Evolutionary conservation across 768 basidiomycete genomes (phyloP).

Genomic region (Lactifluus subvellereus): DNA sequence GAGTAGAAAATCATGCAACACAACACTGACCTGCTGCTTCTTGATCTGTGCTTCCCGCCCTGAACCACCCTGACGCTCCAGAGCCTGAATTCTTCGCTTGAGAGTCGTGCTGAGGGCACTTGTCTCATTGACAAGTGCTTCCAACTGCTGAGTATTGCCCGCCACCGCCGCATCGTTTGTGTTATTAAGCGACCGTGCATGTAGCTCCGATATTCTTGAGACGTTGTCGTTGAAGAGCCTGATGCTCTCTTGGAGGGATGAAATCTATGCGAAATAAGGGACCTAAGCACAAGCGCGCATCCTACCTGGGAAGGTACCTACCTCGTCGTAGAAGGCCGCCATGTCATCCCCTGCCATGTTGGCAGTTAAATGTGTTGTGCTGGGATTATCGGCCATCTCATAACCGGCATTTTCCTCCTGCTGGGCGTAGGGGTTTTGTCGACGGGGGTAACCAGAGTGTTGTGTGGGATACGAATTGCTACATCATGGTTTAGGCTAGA

Average conservation of each 20-base stretch:
- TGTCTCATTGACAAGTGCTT: slow-evolving; percentile 55
- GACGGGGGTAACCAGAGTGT: slow-evolving; percentile 30
- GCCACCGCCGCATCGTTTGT: slow-evolving; percentile 42
- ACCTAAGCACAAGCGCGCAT: neutral
- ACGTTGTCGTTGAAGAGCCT: slow-evolving; percentile 42
- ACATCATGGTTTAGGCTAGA: neutral
- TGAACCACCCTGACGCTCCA: slow-evolving; percentile 41
- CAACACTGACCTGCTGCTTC: slow-evolving; percentile 38
- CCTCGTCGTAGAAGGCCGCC: slow-evolving; percentile 71
- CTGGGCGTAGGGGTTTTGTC: slow-evolving; percentile 60
- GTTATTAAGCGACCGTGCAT: slow-evolving; percentile 45
- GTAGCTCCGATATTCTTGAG: slow-evolving; percentile 42
- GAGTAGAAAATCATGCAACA: neutral
- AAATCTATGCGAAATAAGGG: slow-evolving; percentile 33
- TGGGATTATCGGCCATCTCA: slow-evolving; percentile 64
- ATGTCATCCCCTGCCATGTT: slow-evolving; percentile 44
- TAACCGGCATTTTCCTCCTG: slow-evolving; percentile 55
- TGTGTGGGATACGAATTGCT: slow-evolving; percentile 21
- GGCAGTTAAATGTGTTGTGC: slow-evolving; percentile 36
- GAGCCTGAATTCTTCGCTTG: slow-evolving; percentile 52
- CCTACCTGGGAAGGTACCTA: slow-evolving; percentile 30
- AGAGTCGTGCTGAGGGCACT: slow-evolving; percentile 51
- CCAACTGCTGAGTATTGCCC: slow-evolving; percentile 42
- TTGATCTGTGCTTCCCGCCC: slow-evolving; percentile 43
- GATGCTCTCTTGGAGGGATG: slow-evolving; percentile 44